Evolutionary conservation across 768 basidiomycete species (phyloP), one percentile per base, ranked within the genome.

Genomic region (Panaeolus papilionaceus): DNA sequence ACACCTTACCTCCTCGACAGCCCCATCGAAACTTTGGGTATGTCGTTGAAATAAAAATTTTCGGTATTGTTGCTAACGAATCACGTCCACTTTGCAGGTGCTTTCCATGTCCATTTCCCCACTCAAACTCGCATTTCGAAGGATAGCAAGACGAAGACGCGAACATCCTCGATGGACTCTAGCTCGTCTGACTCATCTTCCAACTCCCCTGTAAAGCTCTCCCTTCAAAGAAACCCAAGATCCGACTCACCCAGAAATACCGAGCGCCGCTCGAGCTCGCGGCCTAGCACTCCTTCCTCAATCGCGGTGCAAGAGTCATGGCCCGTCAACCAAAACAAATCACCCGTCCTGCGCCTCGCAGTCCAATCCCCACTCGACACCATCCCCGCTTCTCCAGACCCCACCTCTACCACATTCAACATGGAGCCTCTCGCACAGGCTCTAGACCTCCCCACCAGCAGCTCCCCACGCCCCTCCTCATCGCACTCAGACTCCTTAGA

Each of bases 1-100:
- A 85, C 87, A 16, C 89, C 89, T n/a, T 86, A 84, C 66, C 78
- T 89, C 38, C 69, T 86, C 11, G 88, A 90, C 28, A 71, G 65
- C 40, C 67, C 67, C 37, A 44, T 61, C 33, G 64, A 66, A 20
- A 58, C 63, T 12, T 26, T 68, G 62, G 74, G 79, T 79, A 62
- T 20, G 74, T 71, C 18, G 11, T 4, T 10, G 26, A 58, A 7
- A 16, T 28, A 10, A 51, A 51, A 11, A 3, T 51, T 58, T 58
- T 16, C 11, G 1, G 16, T 37, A 2, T 14, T 14, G 7, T 33
- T 16, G 26, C 54, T 58, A 37, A 58, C 33, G 14, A 7, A 4
- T 33, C 33, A 37, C 3, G 12, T 28, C 28, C 20, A 18, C 4
- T 58, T 5, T 58, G 2, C 28, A 58, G 54, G 54, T 58, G 54